Base-by-base conservation (phyloP, 257 asterid species). In the Solanum paucissectum region DNA sequence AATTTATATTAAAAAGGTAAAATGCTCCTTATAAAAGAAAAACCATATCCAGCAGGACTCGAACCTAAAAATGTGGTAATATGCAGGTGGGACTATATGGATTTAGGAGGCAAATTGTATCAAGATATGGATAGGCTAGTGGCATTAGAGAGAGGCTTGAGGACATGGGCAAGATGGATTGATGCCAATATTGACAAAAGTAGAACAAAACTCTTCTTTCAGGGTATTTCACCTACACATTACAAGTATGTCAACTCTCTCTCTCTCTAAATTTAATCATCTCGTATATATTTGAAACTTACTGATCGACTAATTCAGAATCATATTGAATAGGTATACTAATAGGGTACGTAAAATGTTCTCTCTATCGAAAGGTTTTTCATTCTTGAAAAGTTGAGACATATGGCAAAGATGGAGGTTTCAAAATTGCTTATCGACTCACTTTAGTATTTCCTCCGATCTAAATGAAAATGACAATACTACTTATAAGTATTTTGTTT, bases 91-190 rank as follows among this genome's bases (percentile, higher is more conserved):
- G 99, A 97, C 90, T 93, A 89, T 25, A 93, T 97, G 94, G 99
- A 95, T n/a, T 90, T 93, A 29, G 98, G 92, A 12, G 99, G 98
- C 68, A 90, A 27, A 12, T 10, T 90, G 25, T 95, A 95, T 88
- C 86, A 86, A 87, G 99, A 96, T 83, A 94, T 96, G 98, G 98
- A 96, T 73, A 86, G 98, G 32, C 74, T 90, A 79, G 94, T 88
- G 71, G 99, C 99, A 0, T 40, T 97, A 36, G 98, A 97, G 38
- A 89, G 91, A 89, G 99, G 96, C 74, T 87, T 97, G 27, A 93
- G 94, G 85, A 97, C 99, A 20, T 97, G 99, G 99, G 98, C 98
- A 27, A 89, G 87, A 85, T 97, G 99, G 99, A 91, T 95, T 11
- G 99, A 96, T 66, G 12, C 92, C 33, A 95, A 92, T 38, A 86